A percentile compares a stretch with the other conserved stretches of the same genome.
Conservation (phyloP, 1,284 basidiomycete species). For the Ustilago curta region DNA sequence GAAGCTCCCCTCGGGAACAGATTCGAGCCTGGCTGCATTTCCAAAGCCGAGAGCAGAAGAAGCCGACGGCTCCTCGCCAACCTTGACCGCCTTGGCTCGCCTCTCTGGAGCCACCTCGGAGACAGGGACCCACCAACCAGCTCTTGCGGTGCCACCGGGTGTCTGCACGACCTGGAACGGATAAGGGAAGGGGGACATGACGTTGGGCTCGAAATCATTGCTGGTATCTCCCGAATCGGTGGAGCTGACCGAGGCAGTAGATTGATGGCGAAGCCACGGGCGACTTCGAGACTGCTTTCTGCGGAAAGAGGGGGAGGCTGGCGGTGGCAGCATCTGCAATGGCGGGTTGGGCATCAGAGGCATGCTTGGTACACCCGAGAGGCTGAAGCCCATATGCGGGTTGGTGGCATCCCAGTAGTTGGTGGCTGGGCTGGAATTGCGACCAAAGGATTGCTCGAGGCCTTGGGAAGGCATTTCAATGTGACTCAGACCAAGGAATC, state of each 20-base stretch:
- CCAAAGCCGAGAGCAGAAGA: neutral
- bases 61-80: constrained; percentile 22
- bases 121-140: constrained; percentile 62
- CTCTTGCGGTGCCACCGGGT: constrained; percentile 57
- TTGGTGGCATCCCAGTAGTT: constrained; percentile 45
- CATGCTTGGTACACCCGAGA: constrained; percentile 62
- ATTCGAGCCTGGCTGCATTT: constrained; percentile 6
- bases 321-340: constrained; percentile 60
- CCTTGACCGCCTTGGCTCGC: constrained; percentile 33
- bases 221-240: constrained; percentile 18
- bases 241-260: constrained; percentile 30
- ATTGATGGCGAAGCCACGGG: constrained; percentile 15
- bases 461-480: constrained; percentile 50
- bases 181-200: constrained; percentile 54
- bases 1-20: constrained; percentile 14
- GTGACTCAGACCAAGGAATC: constrained; percentile 51
- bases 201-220: constrained; percentile 47
- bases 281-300: constrained; percentile 15
- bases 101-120: constrained; percentile 45
- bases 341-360: constrained; percentile 60
- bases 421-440: constrained; percentile 8
- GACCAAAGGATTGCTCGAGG: constrained; percentile 48
- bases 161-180: constrained; percentile 63
- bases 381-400: constrained; percentile 48
- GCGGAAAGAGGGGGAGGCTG: constrained; percentile 48